phyloP scores from a whole-genome alignment of 169 alveolate species.

The Plasmodium vinckei region DNA sequence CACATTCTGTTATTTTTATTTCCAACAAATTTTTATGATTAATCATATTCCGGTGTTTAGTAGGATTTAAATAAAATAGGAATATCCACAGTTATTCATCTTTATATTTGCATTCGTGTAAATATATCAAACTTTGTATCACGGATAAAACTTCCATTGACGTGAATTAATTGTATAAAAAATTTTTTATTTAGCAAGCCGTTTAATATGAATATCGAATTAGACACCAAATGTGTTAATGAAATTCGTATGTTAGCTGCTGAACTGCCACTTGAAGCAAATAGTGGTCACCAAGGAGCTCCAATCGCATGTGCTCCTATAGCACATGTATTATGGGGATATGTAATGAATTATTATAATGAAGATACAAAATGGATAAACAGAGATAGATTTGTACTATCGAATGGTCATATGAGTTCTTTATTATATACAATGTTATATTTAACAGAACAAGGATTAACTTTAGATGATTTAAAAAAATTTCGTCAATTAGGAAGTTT shows the following conservation, averaged over 20 bases:
- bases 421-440: slow-evolving; percentile 86
- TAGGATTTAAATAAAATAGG: too few relatives aligned
- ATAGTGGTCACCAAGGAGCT: slow-evolving; percentile 90
- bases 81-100: too few relatives aligned
- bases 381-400: slow-evolving; percentile 87
- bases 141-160: too few relatives aligned
- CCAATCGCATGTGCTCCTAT: slow-evolving; percentile 90
- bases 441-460: slow-evolving; percentile 81
- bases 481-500: slow-evolving; percentile 82
- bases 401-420: slow-evolving; percentile 89
- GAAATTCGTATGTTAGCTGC: slow-evolving; percentile 77
- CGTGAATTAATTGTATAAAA: too few relatives aligned
- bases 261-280: slow-evolving; percentile 79
- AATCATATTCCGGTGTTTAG: too few relatives aligned
- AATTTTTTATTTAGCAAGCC: too few relatives aligned
- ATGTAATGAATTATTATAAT: slow-evolving; percentile 80
- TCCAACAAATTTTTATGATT: too few relatives aligned
- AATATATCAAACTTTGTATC: too few relatives aligned
- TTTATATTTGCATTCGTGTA: too few relatives aligned
- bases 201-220: slow-evolving; percentile 17
- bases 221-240: slow-evolving; percentile 63
- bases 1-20: too few relatives aligned
- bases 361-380: slow-evolving; percentile 85
- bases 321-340: slow-evolving; percentile 86
- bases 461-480: slow-evolving; percentile 80